Evolutionary conservation across 192 early-diverging fungal species (phyloP).

Genomic region (Physocladia obscura): DNA sequence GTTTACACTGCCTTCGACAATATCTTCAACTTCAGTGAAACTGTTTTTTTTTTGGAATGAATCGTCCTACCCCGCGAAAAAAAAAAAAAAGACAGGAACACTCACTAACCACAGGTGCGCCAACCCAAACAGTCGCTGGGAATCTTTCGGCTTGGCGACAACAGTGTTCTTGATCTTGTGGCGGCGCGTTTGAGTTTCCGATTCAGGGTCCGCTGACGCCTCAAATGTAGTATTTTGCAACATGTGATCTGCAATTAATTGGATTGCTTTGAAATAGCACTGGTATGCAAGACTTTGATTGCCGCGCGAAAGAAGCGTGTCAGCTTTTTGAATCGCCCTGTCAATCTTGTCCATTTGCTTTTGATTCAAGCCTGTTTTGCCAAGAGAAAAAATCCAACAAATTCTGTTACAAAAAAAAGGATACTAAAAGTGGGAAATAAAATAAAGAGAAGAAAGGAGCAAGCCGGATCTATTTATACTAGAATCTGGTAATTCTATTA

Average conservation of each 20-base stretch:
- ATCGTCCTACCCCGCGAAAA: not conserved
- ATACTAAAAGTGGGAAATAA: no score
- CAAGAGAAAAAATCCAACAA: no score
- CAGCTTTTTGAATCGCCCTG: constrained; percentile 9
- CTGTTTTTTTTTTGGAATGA: not conserved
- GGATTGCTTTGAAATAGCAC: constrained; percentile 18
- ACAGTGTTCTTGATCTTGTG: constrained; percentile 1
- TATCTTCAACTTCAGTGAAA: constrained; percentile 34
- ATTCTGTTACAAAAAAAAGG: no score
- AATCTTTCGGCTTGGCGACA: constrained; percentile 3
- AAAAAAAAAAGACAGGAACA: not conserved
- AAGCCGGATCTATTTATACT: not conserved
- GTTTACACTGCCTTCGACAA: constrained; percentile 20
- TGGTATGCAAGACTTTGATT: constrained; percentile 2
- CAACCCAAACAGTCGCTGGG: constrained; percentile 25
- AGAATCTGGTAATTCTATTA: no score
- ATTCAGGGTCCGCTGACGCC: not conserved
- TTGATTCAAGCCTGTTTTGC: no score
- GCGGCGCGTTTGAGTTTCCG: not conserved
- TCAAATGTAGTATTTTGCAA: constrained; percentile 2
- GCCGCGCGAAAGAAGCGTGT: constrained; percentile 17
- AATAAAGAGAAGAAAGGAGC: no score
- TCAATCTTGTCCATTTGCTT: constrained; percentile 17
- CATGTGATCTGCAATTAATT: constrained; percentile 9
- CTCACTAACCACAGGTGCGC: constrained; percentile 30